Base-by-base conservation (phyloP, 2,329 filamentous ascomycete genomes). In the Hypomyces perniciosus region DNA sequence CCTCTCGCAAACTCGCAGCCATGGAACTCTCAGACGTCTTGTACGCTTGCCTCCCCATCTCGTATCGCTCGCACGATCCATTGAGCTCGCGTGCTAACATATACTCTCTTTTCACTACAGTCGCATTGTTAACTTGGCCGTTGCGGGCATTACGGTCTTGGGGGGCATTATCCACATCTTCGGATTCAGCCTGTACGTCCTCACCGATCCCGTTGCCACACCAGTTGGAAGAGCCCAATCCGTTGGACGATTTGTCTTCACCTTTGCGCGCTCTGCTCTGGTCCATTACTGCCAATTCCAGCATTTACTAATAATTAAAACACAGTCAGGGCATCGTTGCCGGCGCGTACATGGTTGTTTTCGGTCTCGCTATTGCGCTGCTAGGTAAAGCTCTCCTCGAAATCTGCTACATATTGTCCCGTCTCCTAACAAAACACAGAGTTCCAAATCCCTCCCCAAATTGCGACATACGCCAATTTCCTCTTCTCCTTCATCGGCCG, bases 401-500 rank as follows among this genome's bases (percentile, higher is more conserved):
- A 38, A 46, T 1, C 9, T 28, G 31, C 34, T 35, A 13, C 38
- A 27, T 34, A 8, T 34, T 1, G 4, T 12, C 10, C 27, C n/a
- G 8, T 8, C 5, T 48, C 9, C 49, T 54, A 35, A 54, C 1
- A 8, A 4, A 29, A 20, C 7, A 10, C 62, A 78, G 93, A 99
- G 72, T 95, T 97, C 75, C 87, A 96, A 72, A 92, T 96, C 61
- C 92, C 93, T 46, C 89, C 91, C 53, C 91, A 96, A 68, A 79
- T 96, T 49, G 86, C 90, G 52, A 86, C 90, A 73, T 96, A 97
- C 76, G 92, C 90, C 49, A 95, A 90, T 8, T 99, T 99, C 78
- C 85, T 97, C 72, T 97, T 97, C 78, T 95, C 89, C 52, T 97
- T 99, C 79, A 74, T 97, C 61, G 93, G 93, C 55, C 90, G 93